Evolutionary conservation across 495 filamentous ascomycete species (phyloP), one percentile per base, ranked within the genome.

Genomic region (Cenococcum geophilum): DNA sequence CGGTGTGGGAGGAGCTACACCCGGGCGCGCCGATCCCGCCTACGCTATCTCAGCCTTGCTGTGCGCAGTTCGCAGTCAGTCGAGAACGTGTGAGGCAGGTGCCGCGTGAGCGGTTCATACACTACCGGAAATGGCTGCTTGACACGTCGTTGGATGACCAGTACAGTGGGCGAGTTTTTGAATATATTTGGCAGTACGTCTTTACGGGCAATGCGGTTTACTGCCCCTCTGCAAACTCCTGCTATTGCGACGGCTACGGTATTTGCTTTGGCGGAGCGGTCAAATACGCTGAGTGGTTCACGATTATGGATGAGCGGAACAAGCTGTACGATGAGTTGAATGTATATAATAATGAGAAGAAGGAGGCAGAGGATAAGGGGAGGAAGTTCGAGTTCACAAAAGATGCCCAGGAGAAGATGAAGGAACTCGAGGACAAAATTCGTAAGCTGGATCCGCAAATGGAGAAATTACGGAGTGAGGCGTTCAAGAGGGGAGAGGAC

Each of bases 181-280:
- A 88, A 72, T 88, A 88, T 69, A 76, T 86, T 5, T 89, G 83
- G 83, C 83, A 84, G 53, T 83, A 78, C 57, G 73, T 88, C 9
- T 88, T 89, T 60, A 79, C 78, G 0, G 61, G 65, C 2, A 59
- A 83, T 35, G 74, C 77, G 9, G 75, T 81, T 1, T 69, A 80
- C 45, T 89, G 87, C 62, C 82, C 84, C 11, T 74, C 75, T 12
- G 79, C 84, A 68, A 79, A 83, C 66, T 71, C 85, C 0, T 90
- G 87, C 69, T 85, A 87, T 49, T 90, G 87, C 66, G 83, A 88
- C 59, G 85, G 81, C 6, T 90, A 83, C 54, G 86, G 86, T 0
- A 74, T 86, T 20, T 90, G 87, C 62, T 90, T 90, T 64, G 86
- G 82, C 9, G 77, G 80, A 0, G 76, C 78, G 11, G 70, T 73